Conservation (phyloP, 306 rosid species). For the Cicer yamashitae region DNA sequence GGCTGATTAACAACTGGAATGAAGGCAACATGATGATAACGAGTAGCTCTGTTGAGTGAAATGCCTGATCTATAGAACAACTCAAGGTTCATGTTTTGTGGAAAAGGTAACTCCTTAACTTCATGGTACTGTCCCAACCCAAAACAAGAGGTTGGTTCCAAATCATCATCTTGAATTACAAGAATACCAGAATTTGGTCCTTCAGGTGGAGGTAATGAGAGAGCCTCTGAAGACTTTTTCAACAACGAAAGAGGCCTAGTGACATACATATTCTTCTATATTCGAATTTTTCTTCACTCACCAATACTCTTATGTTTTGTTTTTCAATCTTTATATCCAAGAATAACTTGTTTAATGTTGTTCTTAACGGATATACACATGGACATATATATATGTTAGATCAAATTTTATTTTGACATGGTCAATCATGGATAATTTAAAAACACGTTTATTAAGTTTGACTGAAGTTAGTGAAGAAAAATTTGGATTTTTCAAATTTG, state of each 20-base stretch:
- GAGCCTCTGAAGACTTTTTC: slow-evolving; percentile 45
- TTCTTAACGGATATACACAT: neutral
- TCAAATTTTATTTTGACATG: slow-evolving; percentile 1
- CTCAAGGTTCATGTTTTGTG: slow-evolving; percentile 67
- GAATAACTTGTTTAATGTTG: neutral
- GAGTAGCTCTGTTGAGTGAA: slow-evolving; percentile 51
- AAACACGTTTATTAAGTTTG: slow-evolving; percentile 34
- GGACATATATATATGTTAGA: neutral
- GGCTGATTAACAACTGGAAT: slow-evolving; percentile 82
- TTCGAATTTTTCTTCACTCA: slow-evolving; percentile 34
- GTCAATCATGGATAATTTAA: slow-evolving; percentile 21
- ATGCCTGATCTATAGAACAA: slow-evolving; percentile 59
- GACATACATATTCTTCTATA: slow-evolving; percentile 55
- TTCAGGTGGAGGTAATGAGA: slow-evolving; percentile 55
- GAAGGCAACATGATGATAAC: slow-evolving; percentile 56
- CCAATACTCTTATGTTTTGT: neutral
- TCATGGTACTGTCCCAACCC: slow-evolving; percentile 52
- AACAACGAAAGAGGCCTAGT: slow-evolving; percentile 68
- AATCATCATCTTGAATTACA: slow-evolving; percentile 66
- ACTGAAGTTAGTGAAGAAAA: slow-evolving; percentile 38
- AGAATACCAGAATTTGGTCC: slow-evolving; percentile 76
- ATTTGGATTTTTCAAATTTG: neutral
- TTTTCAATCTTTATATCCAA: neutral
- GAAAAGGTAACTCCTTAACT: slow-evolving; percentile 64
- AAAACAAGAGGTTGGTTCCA: slow-evolving; percentile 49